phyloP scores from a whole-genome alignment of 257 asterid species.

The Verbena officinalis region DNA sequence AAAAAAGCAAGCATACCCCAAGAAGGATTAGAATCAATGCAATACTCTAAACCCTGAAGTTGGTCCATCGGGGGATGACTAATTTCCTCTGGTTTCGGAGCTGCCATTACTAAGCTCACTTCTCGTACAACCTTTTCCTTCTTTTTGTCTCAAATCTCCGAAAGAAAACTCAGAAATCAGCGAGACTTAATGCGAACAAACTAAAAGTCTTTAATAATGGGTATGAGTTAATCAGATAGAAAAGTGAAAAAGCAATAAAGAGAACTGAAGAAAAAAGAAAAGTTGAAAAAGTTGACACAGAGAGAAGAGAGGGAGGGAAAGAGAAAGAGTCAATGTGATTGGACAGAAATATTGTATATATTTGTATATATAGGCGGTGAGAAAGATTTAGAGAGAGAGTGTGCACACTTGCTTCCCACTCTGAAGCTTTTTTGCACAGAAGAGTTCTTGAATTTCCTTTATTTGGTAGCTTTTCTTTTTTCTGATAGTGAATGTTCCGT shows the following conservation, averaged over 20 bases:
- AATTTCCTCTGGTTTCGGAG: conserved; percentile 88
- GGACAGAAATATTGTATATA: conserved; percentile 37
- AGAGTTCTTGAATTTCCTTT: conserved; percentile 31
- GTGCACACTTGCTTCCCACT: conserved; percentile 39
- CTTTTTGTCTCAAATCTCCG: conserved; percentile 25
- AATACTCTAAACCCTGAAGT: conserved; percentile 95
- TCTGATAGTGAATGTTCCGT: conserved; percentile 49
- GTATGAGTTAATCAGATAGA: conserved; percentile 40
- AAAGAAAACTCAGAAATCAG: conserved; percentile 32
- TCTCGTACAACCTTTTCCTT: conserved; percentile 15
- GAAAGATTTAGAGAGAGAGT: conserved; percentile 29
- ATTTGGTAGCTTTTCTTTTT: conserved; percentile 11
- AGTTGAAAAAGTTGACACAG: conserved; percentile 37
- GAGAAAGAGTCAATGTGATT: conserved; percentile 47
- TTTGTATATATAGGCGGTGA: conserved; percentile 36
- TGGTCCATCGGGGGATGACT: conserved; percentile 97
- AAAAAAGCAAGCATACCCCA: conserved; percentile 63
- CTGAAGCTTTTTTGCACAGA: conserved; percentile 23
- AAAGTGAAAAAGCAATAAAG: conserved; percentile 49
- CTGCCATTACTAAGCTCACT: conserved; percentile 58
- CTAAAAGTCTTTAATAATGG: conserved; percentile 29
- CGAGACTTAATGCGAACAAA: conserved; percentile 22
- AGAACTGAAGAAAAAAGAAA: conserved; percentile 37
- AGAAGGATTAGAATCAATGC: conserved; percentile 97
- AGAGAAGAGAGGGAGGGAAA: conserved; percentile 22